A percentile compares a stretch with the other conserved stretches of the same genome.
Conservation (phyloP, 2,329 filamentous ascomycete species). For the Neofusicoccum umdonicola region DNA sequence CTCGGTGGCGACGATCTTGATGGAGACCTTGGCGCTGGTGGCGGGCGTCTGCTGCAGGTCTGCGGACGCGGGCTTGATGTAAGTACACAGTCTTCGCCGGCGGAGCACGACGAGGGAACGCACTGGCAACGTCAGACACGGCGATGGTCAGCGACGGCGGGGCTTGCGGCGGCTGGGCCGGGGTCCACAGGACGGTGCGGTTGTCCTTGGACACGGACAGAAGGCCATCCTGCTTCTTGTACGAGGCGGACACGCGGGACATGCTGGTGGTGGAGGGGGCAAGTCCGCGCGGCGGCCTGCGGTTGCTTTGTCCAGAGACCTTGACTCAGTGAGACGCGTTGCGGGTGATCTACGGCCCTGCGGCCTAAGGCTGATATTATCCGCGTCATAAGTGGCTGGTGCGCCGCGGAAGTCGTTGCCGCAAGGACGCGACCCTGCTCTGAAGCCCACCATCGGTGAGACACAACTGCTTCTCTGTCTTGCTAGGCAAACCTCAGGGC, state of each 20-base stretch:
- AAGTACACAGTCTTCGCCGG: not conserved
- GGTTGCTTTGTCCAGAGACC: not conserved
- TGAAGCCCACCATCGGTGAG: too few species aligned
- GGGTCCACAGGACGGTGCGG: constrained; percentile 77
- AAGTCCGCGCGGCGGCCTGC: constrained; percentile 9
- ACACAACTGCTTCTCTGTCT: too few species aligned
- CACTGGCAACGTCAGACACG: constrained; percentile 79
- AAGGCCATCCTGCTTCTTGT: constrained; percentile 95
- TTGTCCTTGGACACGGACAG: constrained; percentile 73
- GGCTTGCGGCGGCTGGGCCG: constrained; percentile 64
- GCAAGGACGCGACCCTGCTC: too few species aligned
- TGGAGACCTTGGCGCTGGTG: constrained; percentile 82
- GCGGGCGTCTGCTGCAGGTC: constrained; percentile 95
- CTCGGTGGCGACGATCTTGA: constrained; percentile 79
- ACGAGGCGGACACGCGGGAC: constrained; percentile 50
- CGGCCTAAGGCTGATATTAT: constrained; percentile 3
- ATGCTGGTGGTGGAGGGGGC: constrained; percentile 26
- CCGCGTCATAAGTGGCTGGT: constrained; percentile 5
- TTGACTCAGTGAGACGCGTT: constrained; percentile 3
- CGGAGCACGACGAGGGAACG: not conserved
- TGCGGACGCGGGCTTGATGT: constrained; percentile 35
- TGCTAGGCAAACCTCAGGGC: too few species aligned
- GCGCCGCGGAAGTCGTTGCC: not conserved
- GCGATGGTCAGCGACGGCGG: constrained; percentile 66
- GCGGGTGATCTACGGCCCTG: constrained; percentile 11